Conservation (phyloP, 345 rosid species). For the Camelina neglecta region DNA sequence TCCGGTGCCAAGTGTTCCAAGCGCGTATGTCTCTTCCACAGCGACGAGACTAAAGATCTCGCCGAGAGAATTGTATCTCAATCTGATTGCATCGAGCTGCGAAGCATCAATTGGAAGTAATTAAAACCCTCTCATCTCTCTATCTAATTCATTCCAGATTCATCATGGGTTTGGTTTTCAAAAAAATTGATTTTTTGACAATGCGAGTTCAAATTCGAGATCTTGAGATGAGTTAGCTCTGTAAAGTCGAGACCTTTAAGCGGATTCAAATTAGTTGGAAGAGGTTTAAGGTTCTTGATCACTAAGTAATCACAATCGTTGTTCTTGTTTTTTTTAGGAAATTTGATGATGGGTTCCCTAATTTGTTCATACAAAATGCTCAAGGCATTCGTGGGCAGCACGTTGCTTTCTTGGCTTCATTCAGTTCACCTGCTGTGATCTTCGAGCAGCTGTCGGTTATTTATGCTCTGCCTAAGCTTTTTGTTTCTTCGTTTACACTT, state of each 20-base stretch:
- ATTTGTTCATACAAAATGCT: conserved; percentile 93
- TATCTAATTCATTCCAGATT: conserved; percentile 1
- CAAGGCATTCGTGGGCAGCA: conserved; percentile 90
- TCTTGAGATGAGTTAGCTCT: background rate
- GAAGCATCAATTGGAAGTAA: conserved; percentile 88
- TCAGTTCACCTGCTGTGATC: conserved; percentile 86
- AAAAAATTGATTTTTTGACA: background rate
- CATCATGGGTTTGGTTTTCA: background rate
- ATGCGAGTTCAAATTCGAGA: conserved; percentile 13
- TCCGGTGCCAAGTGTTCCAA: conserved; percentile 59
- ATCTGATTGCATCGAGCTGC: conserved; percentile 85
- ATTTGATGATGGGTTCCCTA: conserved; percentile 94
- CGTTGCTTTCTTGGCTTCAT: conserved; percentile 93
- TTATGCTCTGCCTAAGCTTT: conserved; percentile 89
- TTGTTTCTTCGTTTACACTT: conserved; percentile 86
- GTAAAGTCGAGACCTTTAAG: background rate
- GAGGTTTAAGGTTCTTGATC: background rate
- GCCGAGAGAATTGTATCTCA: conserved; percentile 75
- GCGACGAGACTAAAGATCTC: conserved; percentile 74
- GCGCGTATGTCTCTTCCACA: conserved; percentile 75
- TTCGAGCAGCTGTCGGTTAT: conserved; percentile 94
- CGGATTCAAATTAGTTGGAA: background rate
- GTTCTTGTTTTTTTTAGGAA: conserved; percentile 52
- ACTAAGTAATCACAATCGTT: background rate
- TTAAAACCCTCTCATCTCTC: background rate